phyloP scores from a whole-genome alignment of 78 protist genomes.

The Dictyostelium capitatum region DNA sequence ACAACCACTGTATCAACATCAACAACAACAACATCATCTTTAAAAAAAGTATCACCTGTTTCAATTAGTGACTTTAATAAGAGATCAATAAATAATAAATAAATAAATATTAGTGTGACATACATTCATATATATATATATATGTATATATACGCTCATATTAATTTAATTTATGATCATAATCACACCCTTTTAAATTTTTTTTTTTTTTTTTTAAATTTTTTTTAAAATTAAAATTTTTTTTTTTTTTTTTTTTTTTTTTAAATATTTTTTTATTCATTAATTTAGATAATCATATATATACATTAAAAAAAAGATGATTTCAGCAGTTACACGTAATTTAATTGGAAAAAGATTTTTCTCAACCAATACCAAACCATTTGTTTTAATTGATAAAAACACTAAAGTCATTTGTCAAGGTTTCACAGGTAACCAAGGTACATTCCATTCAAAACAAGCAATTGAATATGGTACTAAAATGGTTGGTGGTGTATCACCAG shows the following conservation, averaged over 20 bases:
- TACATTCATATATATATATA: no score
- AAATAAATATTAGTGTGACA: background rate
- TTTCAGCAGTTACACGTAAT: slow-evolving; percentile 8
- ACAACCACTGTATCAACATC: background rate
- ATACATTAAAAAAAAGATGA: background rate
- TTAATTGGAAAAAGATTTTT: background rate
- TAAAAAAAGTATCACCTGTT: no score
- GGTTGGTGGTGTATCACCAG: slow-evolving; percentile 99
- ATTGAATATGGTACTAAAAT: slow-evolving; percentile 98
- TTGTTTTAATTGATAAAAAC: slow-evolving; percentile 88
- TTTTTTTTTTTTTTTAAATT: background rate
- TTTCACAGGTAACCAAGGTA: slow-evolving; percentile 99
- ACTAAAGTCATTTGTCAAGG: slow-evolving; percentile 99
- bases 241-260: slow-evolving; percentile 6
- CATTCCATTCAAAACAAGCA: slow-evolving; percentile 97
- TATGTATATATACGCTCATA: no score
- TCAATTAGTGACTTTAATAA: no score
- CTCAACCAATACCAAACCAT: slow-evolving; percentile 68
- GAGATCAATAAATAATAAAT: background rate
- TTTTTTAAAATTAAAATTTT: no score
- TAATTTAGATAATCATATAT: background rate
- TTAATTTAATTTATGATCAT: no score
- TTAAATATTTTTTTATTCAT: background rate
- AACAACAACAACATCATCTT: background rate
- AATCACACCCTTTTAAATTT: no score